A percentile compares a stretch with the other conserved stretches of the same genome.
phyloP scores from a whole-genome alignment of 2,329 filamentous ascomycete genomes.

The Orbilia blumenaviensis region DNA sequence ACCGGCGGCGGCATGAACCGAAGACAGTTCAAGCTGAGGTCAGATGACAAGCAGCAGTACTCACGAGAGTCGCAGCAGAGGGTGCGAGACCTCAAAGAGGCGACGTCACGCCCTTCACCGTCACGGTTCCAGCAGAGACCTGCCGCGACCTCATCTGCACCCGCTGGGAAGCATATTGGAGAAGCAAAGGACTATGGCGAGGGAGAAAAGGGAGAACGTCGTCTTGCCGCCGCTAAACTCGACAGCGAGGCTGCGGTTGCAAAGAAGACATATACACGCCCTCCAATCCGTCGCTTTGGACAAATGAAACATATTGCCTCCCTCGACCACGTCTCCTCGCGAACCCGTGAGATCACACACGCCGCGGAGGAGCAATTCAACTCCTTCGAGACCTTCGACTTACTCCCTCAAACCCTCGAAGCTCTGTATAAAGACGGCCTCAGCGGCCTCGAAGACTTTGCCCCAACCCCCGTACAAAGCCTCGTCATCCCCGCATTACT shows the following conservation, averaged over 20 bases:
- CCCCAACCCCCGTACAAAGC: slow-evolving; percentile 87
- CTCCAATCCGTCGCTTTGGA: slow-evolving; percentile 39
- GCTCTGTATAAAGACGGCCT: slow-evolving; percentile 79
- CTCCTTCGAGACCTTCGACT: slow-evolving; percentile 80
- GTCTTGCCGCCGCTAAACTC: neutral
- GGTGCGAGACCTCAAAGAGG: slow-evolving; percentile 14
- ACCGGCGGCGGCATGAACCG: slow-evolving; percentile 48
- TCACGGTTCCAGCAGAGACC: slow-evolving; percentile 41
- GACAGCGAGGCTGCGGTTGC: neutral
- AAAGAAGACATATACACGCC: slow-evolving; percentile 21
- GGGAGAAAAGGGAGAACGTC: neutral
- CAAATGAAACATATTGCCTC: slow-evolving; percentile 53
- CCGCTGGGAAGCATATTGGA: neutral
- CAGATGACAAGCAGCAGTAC: slow-evolving; percentile 38
- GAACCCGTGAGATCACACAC: slow-evolving; percentile 37
- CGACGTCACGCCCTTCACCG: slow-evolving; percentile 24
- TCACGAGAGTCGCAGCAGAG: slow-evolving; percentile 23
- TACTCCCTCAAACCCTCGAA: slow-evolving; percentile 76
- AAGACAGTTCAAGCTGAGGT: slow-evolving; percentile 23
- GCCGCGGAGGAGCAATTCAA: slow-evolving; percentile 68
- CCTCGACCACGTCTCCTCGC: slow-evolving; percentile 54
- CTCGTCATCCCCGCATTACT: slow-evolving; percentile 86
- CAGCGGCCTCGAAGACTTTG: slow-evolving; percentile 75
- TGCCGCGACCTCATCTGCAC: too few species aligned
- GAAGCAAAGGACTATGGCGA: neutral